A percentile compares a stretch with the other conserved stretches of the same genome.
phyloP scores from a whole-genome alignment of 2,329 filamentous ascomycete species.

The Knufia petricola region DNA sequence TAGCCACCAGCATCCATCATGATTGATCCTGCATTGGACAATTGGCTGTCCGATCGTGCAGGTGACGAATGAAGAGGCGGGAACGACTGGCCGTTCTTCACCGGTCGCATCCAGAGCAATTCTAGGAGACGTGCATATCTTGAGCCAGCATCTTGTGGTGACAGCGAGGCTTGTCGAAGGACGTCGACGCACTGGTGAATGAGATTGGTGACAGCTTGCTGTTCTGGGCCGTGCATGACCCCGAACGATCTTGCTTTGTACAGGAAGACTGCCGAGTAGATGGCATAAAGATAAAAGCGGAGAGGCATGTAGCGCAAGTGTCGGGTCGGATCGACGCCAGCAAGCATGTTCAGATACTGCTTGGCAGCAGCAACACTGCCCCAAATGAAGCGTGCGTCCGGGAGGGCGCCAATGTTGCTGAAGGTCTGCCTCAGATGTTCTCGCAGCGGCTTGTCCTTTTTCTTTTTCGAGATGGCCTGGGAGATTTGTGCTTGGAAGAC shows the following conservation, averaged over 20 bases:
- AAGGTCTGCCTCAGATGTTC: slow-evolving; percentile 38
- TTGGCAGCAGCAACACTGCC: slow-evolving; percentile 57
- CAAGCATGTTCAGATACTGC: slow-evolving; percentile 50
- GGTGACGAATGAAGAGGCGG: slow-evolving; percentile 20
- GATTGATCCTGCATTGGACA: slow-evolving; percentile 24
- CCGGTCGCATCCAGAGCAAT: slow-evolving; percentile 45
- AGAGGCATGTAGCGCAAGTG: slow-evolving; percentile 56
- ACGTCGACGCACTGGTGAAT: slow-evolving; percentile 50
- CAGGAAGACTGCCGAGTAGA: slow-evolving; percentile 56
- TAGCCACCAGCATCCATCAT: slow-evolving; percentile 24
- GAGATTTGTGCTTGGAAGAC: slow-evolving; percentile 62
- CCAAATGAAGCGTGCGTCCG: slow-evolving; percentile 57
- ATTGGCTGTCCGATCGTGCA: slow-evolving; percentile 24
- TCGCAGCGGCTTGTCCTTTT: slow-evolving; percentile 26
- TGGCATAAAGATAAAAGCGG: slow-evolving; percentile 52
- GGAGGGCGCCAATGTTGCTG: slow-evolving; percentile 48
- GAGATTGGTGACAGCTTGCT: slow-evolving; percentile 47
- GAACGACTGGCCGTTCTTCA: slow-evolving; percentile 19
- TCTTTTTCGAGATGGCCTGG: slow-evolving; percentile 37
- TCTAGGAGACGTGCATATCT: slow-evolving; percentile 53
- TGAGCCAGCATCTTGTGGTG: slow-evolving; percentile 50
- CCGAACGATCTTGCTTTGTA: slow-evolving; percentile 56
- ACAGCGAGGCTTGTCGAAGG: slow-evolving; percentile 49
- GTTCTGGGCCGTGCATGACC: slow-evolving; percentile 47
- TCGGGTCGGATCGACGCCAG: slow-evolving; percentile 49